Base-by-base conservation (phyloP, 805 yeast genomes). In the Candida patagonica region DNA sequence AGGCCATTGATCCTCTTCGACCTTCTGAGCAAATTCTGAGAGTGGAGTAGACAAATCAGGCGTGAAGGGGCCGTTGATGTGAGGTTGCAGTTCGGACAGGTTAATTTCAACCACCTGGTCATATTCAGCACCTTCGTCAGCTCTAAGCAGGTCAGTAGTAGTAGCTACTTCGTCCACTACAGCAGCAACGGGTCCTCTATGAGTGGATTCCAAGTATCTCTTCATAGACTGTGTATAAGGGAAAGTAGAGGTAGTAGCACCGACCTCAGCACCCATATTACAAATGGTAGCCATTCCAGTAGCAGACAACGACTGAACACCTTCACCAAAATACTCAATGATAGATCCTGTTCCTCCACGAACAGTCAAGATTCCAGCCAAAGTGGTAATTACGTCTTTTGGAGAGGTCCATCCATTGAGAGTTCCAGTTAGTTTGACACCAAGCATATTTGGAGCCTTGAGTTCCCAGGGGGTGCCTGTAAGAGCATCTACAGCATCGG, bases 211-310 rank as follows among this genome's bases (percentile, higher is more conserved):
- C 59, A 92, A 71, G 66, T 86, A 92, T 47, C 84, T 72, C 53
- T 67, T 71, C 69, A 81, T 86, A 40, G 88, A 80, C 37, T 73
- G 76, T 55, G 81, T 87, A 74, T 78, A 89, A 47, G 98, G 98
- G 86, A 92, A 92, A 42, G 85, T 77, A 19, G 97, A 89, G 32
- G 98, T 92, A 27, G 98, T 92, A 32, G 98, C 98, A 65, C 98
- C 98, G 43, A 92, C 87, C 68, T 92, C 98, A 41, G 98, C 98
- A 61, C 98, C 98, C 98, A 92, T 92, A 66, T 92, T 92, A 74
- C 97, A 89, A 62, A 92, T 89, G 45, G 98, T 92, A 46, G 95
- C 98, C 98, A 92, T 92, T 69, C 98, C 98, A 26, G 98, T 92
- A 70, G 95, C 86, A 19, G 94, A 80, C 55, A 92, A 74, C 40